Base-by-base conservation (phyloP, 139 green algal species). In the Chlorella vulgaris region DNA sequence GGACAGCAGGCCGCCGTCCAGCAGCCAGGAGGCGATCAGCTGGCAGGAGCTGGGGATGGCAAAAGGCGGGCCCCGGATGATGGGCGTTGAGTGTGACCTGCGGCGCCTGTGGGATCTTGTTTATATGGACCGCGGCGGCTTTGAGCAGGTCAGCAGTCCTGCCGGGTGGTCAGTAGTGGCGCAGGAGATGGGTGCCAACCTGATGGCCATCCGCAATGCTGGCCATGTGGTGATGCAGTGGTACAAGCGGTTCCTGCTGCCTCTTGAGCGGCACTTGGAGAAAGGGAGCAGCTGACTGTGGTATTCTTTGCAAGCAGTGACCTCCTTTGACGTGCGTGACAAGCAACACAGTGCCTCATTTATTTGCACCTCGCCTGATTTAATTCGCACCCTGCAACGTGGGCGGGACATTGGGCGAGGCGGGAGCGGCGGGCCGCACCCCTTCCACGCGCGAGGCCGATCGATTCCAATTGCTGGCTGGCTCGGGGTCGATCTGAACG, bases 241-340 rank as follows among this genome's bases (percentile, higher is more conserved):
- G 47, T 78, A 38, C 22, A 31, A 24, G 6, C 53, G 35, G 22
- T 67, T 65, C 47, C 31, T 78, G 47, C 51, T 47, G 21, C 31
- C 70, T 19, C 47, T 51, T 7, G 70, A 78, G 35, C 70, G 40
- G 47, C 70, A 78, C 26, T 8, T 75, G 7, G 55, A 65, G 55
- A 15, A n/a, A 5, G 18, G n/a, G 55, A n/a, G 55, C 55, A 55
- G 47, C 15, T 55, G 47, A 55, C 47, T 55, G 47, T 15, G 47
- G 13, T 24, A 55, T 10, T 55, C 47, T 10, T 55, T 15, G 47
- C 47, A 55, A 55, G 47, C 47, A 55, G 15, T 55, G 47, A 15
- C 47, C 15, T 10, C 47, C 47, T 55, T 55, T n/a, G n/a, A n/a
- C n/a, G n/a, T n/a, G n/a, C n/a, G n/a, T n/a, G n/a, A n/a, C n/a